Conservation (phyloP, 192 early-diverging fungal genomes). For the Backusella parvicylindrica region DNA sequence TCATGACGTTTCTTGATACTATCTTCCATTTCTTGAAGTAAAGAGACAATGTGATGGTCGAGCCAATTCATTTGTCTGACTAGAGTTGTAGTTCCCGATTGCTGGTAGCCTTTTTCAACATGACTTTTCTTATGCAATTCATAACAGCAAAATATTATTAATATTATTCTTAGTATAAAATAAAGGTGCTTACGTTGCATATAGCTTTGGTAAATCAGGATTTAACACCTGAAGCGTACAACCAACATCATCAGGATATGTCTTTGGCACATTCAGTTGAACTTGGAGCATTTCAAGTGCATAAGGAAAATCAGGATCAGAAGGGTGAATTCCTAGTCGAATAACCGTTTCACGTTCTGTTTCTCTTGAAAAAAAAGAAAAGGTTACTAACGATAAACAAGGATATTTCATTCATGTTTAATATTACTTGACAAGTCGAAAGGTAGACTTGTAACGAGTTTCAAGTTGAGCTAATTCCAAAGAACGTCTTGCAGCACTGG, state of each 20-base stretch:
- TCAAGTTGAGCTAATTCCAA: conserved; percentile 22
- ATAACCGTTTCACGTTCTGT: conserved; percentile 15
- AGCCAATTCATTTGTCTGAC: conserved; percentile 55
- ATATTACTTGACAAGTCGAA: conserved; percentile 9
- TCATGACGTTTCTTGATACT: neutral
- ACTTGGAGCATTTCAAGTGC: conserved; percentile 61
- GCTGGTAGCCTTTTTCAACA: conserved; percentile 57
- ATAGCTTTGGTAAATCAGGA: conserved; percentile 46
- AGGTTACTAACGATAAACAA: neutral
- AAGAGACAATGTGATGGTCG: conserved; percentile 56
- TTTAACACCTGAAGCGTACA: conserved; percentile 42
- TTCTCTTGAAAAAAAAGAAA: neutral
- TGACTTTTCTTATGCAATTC: conserved; percentile 28
- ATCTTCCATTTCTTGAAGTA: conserved; percentile 42
- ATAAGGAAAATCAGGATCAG: conserved; percentile 81
- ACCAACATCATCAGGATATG: conserved; percentile 40
- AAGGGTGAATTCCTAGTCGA: conserved; percentile 32
- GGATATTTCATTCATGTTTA: no score
- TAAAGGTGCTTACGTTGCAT: conserved; percentile 40
- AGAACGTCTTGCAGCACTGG: neutral
- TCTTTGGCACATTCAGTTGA: conserved; percentile 52
- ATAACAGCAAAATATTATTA: no score
- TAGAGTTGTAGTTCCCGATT: conserved; percentile 17
- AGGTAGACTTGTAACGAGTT: conserved; percentile 16
- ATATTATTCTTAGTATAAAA: no score